Percentiles rank a stretch among this genome's conserved stretches.
Evolutionary conservation across 1,139 yeast genomes (phyloP).

Genomic region (Hansenula anomala): DNA sequence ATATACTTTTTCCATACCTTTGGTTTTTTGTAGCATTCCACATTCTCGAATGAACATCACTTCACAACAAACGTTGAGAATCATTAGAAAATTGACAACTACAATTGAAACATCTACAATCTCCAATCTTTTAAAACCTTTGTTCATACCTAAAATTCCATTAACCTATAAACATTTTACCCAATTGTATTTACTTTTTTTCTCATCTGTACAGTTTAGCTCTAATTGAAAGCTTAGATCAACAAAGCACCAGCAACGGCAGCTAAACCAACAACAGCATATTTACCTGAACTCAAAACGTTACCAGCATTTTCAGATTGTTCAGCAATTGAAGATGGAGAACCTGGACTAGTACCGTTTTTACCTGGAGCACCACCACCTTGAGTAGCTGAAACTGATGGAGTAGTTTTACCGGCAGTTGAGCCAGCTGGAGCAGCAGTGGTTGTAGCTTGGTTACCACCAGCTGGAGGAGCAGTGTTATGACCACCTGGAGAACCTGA

Average conservation of each 20-base stretch:
- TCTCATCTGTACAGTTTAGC: background rate
- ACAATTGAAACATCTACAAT: too few species aligned
- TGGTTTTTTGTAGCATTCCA: too few species aligned
- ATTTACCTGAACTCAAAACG: background rate
- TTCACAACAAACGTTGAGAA: too few species aligned
- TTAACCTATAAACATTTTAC: too few species aligned
- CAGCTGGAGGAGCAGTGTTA: too few species aligned
- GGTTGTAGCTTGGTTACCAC: background rate
- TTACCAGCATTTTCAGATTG: background rate
- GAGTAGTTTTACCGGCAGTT: too few species aligned
- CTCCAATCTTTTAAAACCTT: too few species aligned
- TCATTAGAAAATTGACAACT: too few species aligned
- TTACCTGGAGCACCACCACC: too few species aligned
- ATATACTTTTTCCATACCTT: too few species aligned
- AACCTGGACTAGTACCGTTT: background rate
- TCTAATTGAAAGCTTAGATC: constrained; percentile 1
- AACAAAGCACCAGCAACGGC: constrained; percentile 3
- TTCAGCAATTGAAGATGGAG: constrained; percentile 5
- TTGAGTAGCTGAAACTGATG: background rate
- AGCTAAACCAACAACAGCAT: background rate
- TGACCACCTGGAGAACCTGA: background rate
- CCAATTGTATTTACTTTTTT: background rate
- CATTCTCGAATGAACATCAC: too few species aligned
- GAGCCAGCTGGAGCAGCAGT: constrained; percentile 2
- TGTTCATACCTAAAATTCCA: too few species aligned